These are phyloP conservation scores for Hansenula sp. DNA, from an alignment of 1,139 yeast species.

Conservation along the genomic window DNA sequence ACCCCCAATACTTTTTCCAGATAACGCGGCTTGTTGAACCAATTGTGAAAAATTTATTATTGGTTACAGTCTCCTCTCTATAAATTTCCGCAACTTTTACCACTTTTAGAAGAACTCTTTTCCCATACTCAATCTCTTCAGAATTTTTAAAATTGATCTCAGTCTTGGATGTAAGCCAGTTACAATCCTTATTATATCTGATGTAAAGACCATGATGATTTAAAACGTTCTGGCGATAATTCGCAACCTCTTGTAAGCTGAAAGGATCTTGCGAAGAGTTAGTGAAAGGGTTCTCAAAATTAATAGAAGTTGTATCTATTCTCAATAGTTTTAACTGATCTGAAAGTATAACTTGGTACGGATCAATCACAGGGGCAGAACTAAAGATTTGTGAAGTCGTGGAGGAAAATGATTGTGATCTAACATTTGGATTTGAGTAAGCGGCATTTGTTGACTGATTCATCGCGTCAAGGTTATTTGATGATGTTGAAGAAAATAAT, in stretches of 20 bases:
- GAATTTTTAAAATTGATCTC: slow-evolving; percentile 8
- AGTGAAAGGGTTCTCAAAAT: slow-evolving; percentile 23
- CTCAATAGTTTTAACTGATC: slow-evolving; percentile 20
- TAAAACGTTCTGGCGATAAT: slow-evolving; percentile 5
- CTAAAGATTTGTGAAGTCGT: slow-evolving; percentile 21
- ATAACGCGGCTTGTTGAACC: slow-evolving; percentile 24
- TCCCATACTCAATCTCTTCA: slow-evolving; percentile 6
- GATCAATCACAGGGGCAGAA: slow-evolving; percentile 23
- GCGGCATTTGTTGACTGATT: not conserved
- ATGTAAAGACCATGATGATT: slow-evolving; percentile 13
- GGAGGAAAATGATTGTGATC: slow-evolving; percentile 20
- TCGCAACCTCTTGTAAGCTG: not conserved
- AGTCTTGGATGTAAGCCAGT: slow-evolving; percentile 20
- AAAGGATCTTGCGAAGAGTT: slow-evolving; percentile 6
- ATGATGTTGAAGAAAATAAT: slow-evolving; percentile 21
- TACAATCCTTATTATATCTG: slow-evolving; percentile 14
- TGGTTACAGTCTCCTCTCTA: slow-evolving; percentile 19
- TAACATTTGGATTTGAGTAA: not conserved
- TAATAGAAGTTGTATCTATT: slow-evolving; percentile 14
- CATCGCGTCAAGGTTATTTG: slow-evolving; percentile 16
- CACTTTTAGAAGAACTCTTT: slow-evolving; percentile 16
- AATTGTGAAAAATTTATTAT: slow-evolving; percentile 23
- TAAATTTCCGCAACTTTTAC: slow-evolving; percentile 21
- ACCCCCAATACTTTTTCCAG: slow-evolving; percentile 39
- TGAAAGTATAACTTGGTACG: slow-evolving; percentile 28